These are phyloP conservation scores for Stephania yunnanensis DNA, from an alignment of 164 flowering plant species.

Conservation along the genomic window DNA sequence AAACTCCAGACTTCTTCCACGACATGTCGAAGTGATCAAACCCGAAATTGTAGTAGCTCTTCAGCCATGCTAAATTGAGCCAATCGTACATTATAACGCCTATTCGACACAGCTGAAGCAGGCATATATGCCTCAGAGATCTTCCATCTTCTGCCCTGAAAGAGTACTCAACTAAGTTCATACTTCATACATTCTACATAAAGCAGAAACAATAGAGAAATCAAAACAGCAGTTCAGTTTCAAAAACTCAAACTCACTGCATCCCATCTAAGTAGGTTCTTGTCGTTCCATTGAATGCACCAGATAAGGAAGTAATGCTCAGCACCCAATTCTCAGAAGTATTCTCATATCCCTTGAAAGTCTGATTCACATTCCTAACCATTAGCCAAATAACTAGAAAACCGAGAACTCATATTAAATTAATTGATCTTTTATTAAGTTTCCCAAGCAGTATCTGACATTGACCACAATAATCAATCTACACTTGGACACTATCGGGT, in stretches of 20 bases:
- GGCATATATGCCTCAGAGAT: conserved; percentile 60
- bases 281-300: conserved; percentile 95
- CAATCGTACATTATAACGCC: conserved; percentile 84
- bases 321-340: conserved; percentile 92
- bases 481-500: no score
- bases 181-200: background rate
- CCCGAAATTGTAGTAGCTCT: conserved; percentile 82
- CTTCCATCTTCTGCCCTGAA: conserved; percentile 82
- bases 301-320: conserved; percentile 88
- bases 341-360: conserved; percentile 67
- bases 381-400: background rate
- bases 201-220: background rate
- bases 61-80: conserved; percentile 79
- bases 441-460: no score
- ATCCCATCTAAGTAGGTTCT: conserved; percentile 95
- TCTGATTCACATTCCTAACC: conserved; percentile 33
- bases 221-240: background rate
- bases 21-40: conserved; percentile 90
- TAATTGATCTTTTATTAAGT: no score
- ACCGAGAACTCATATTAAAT: no score
- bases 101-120: conserved; percentile 76
- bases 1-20: conserved; percentile 67
- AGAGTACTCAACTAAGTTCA: background rate
- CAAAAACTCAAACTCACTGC: conserved; percentile 50
- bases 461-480: no score